phyloP scores from a whole-genome alignment of 352 stramenopile genomes.

The Globisporangium alternatum region DNA sequence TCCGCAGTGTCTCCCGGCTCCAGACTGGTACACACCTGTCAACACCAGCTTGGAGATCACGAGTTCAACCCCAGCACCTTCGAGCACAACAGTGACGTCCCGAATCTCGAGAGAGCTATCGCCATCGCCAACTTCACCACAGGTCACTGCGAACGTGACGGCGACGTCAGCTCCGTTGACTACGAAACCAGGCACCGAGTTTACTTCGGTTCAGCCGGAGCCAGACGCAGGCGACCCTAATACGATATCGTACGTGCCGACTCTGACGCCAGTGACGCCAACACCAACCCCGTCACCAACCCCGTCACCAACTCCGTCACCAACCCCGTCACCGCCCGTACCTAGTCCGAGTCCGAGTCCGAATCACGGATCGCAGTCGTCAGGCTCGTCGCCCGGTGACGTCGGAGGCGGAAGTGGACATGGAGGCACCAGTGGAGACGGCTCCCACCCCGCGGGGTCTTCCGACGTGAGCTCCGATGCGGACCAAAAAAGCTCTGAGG shows the following conservation, averaged over 20 bases:
- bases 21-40: conserved; percentile 18
- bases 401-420: background rate
- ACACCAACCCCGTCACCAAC: conserved; percentile 2
- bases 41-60: background rate
- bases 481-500: background rate
- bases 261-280: background rate
- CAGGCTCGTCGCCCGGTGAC: conserved; percentile 8
- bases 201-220: background rate
- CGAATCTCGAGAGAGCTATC: background rate
- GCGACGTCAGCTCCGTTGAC: background rate
- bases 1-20: conserved; percentile 26
- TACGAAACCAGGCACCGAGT: too few species aligned
- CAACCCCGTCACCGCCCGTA: background rate
- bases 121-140: background rate
- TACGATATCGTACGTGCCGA: background rate
- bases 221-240: background rate
- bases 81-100: background rate
- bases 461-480: background rate
- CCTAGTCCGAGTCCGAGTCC: conserved; percentile 4
- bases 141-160: background rate
- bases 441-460: background rate
- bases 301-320: background rate
- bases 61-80: background rate
- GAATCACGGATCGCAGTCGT: conserved; percentile 10
- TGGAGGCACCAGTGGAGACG: too few species aligned